Evolutionary conservation across 495 filamentous ascomycete species (phyloP), one percentile per base, ranked within the genome.

Genomic region (Aspergillus mulundensis): DNA sequence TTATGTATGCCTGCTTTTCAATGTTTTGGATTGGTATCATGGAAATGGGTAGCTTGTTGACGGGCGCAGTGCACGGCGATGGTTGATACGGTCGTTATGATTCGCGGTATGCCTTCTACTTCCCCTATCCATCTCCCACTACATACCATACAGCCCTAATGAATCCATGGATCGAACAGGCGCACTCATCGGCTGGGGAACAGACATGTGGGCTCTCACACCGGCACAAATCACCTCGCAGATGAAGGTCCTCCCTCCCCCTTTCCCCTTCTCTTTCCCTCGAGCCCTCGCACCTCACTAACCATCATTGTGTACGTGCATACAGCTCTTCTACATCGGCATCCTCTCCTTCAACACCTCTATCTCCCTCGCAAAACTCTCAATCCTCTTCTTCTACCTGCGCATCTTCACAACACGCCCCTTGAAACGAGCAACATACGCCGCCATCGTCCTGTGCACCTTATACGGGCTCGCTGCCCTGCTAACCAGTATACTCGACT

Each of bases 321-420:
- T n/a, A n/a, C 39, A 53, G 50, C 16, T 43, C 38, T 54, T 54
- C 42, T 54, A 54, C 28, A 8, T 47, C 10, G 52, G 41, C 12
- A 54, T 54, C 18, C 23, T 54, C 11, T 20, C 45, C 41, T 54
- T 54, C 52, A 46, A 54, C 21, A 16, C 32, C 52, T 32, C 52
- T 19, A 39, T 39, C 16, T 3, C 25, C 25, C 18, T 54, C 18
- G 48, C 52, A 36, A 59, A 59, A 50, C 39, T 59, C 23, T 46
- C 57, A 16, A 54, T 59, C 45, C 57, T 59, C 44, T 49, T 59
- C 32, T 53, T 59, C 51, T 59, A 59, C 51, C 56, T 45, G n/a
- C 56, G 56, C 7, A 58, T 58, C 49, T 58, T 58, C 43, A 38
- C 56, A 15, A 49, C 46, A 2, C 25, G 0, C 1, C 3, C 25